phyloP scores from a whole-genome alignment of 345 rosid species.

The Lepidium africanum region DNA sequence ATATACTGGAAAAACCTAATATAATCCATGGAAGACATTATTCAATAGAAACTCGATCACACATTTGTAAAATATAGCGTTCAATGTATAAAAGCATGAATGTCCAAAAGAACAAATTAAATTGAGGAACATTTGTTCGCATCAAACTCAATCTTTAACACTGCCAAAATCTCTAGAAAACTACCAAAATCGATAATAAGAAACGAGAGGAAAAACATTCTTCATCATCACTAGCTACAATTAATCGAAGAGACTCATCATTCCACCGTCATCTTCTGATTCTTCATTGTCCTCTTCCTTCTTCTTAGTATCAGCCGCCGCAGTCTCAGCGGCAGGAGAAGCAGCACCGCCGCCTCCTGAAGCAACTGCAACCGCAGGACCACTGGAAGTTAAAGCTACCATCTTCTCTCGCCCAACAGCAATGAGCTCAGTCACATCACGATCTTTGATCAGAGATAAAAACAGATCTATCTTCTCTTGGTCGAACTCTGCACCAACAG shows the following conservation, averaged over 20 bases:
- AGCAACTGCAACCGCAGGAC: slow-evolving; percentile 39
- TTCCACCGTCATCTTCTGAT: slow-evolving; percentile 55
- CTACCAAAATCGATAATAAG: not conserved
- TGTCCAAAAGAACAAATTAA: not conserved
- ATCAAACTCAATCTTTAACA: not conserved
- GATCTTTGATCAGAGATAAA: slow-evolving; percentile 44
- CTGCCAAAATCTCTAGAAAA: not conserved
- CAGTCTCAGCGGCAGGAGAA: slow-evolving; percentile 33
- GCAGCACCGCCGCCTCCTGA: slow-evolving; percentile 35
- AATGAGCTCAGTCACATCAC: slow-evolving; percentile 52
- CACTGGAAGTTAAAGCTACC: slow-evolving; percentile 70
- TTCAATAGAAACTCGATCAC: not conserved
- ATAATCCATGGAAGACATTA: not conserved
- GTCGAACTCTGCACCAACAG: slow-evolving; percentile 60
- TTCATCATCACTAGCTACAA: not conserved
- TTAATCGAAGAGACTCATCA: slow-evolving; percentile 25
- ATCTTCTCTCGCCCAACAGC: slow-evolving; percentile 67
- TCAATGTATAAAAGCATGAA: not conserved
- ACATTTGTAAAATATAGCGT: not conserved
- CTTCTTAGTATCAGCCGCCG: slow-evolving; percentile 47
- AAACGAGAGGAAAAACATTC: not conserved
- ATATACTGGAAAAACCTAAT: too few species aligned
- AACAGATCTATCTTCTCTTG: slow-evolving; percentile 49
- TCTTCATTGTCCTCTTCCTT: slow-evolving; percentile 84
- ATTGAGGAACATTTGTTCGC: not conserved